Conservation (phyloP, 2,329 filamentous ascomycete species). For the Pseudocercospora fuligena region DNA sequence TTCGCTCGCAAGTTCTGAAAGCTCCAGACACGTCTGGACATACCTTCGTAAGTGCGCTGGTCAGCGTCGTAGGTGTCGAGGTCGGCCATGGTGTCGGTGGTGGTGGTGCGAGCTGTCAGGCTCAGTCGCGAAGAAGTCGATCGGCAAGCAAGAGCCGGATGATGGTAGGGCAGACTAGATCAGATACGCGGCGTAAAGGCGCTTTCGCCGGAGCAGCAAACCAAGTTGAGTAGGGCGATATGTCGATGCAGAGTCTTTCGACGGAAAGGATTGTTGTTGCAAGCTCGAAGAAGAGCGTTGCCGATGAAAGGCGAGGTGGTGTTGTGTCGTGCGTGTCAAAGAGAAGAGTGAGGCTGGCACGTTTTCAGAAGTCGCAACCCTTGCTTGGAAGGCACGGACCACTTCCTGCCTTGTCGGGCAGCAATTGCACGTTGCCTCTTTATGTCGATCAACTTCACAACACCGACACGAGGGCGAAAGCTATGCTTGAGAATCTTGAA, state of each 20-base stretch:
- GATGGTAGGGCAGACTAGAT: background rate
- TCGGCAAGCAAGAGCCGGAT: conserved; percentile 5
- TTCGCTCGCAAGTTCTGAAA: conserved; percentile 9
- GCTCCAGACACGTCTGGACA: conserved; percentile 33
- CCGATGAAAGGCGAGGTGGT: background rate
- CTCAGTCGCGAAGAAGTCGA: background rate
- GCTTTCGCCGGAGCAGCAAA: too few species aligned
- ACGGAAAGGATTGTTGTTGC: background rate
- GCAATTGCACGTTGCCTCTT: background rate
- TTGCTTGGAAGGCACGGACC: background rate
- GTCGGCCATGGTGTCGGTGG: conserved; percentile 45
- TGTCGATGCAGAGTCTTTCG: background rate
- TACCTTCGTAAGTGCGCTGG: conserved; percentile 69
- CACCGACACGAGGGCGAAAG: background rate
- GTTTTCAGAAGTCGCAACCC: conserved; percentile 1
- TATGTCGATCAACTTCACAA: background rate
- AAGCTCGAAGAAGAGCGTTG: background rate
- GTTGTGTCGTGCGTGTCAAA: background rate
- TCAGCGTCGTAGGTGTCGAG: conserved; percentile 70
- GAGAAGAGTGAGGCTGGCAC: conserved; percentile 6
- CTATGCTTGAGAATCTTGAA: background rate
- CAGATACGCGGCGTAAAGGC: background rate
- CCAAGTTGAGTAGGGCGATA: background rate
- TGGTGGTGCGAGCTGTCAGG: background rate
- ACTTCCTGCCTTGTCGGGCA: background rate